These are phyloP conservation scores for Metschnikowia corniflorae DNA, from an alignment of 805 yeast species.

Conservation along the genomic window DNA sequence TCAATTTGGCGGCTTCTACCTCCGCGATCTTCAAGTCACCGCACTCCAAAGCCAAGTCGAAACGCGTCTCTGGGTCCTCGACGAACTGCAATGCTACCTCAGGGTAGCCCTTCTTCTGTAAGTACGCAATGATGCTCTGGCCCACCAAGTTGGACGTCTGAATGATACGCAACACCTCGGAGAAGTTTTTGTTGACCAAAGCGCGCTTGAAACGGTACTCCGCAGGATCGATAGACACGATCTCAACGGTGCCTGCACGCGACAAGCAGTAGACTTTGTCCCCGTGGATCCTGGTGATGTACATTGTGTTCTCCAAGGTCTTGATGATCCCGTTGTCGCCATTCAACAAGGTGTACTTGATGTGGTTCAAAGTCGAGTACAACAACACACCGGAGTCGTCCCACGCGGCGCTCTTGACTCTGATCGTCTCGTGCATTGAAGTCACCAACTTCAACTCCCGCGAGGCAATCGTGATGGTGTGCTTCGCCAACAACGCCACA, in stretches of 20 bases:
- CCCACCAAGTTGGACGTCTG: conserved; percentile 90
- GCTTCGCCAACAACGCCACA: conserved; percentile 86
- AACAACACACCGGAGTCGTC: conserved; percentile 89
- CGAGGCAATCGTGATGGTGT: conserved; percentile 84
- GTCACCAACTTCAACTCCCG: conserved; percentile 73
- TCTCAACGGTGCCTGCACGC: conserved; percentile 81
- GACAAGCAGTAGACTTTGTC: conserved; percentile 74
- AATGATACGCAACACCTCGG: conserved; percentile 87
- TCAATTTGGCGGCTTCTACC: conserved; percentile 77
- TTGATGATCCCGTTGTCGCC: conserved; percentile 95
- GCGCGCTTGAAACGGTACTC: conserved; percentile 96
- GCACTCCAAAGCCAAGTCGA: conserved; percentile 92
- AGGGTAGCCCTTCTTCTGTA: conserved; percentile 93
- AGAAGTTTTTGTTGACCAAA: conserved; percentile 81
- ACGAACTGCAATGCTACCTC: conserved; percentile 97
- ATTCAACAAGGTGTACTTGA: conserved; percentile 86
- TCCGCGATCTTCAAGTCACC: conserved; percentile 86
- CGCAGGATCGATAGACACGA: conserved; percentile 83
- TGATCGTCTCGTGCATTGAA: conserved; percentile 91
- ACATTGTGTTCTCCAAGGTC: conserved; percentile 85
- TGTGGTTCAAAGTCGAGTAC: conserved; percentile 92
- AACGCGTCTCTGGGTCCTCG: conserved; percentile 92
- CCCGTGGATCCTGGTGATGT: conserved; percentile 70
- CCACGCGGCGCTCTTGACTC: conserved; percentile 97
- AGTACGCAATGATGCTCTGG: conserved; percentile 91